A percentile compares a stretch with the other conserved stretches of the same genome.
phyloP scores from a whole-genome alignment of 768 basidiomycete genomes.

The Mycena metata region DNA sequence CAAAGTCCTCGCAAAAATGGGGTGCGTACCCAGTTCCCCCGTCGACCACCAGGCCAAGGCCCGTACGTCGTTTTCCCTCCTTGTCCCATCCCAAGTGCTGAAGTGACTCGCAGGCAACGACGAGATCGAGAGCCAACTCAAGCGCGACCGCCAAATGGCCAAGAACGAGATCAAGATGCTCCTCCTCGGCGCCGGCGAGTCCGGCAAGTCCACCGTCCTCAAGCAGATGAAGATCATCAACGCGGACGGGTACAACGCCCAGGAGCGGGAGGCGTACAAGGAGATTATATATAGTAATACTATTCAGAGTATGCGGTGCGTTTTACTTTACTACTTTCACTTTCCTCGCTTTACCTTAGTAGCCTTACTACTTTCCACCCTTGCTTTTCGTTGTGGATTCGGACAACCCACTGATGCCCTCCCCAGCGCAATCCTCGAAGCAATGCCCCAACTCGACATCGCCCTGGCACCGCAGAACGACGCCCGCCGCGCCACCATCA shows the following conservation, averaged over 20 bases:
- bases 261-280: slow-evolving; percentile 93
- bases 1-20: too few relatives aligned
- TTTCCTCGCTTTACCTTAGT: too few relatives aligned
- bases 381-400: too few relatives aligned
- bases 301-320: slow-evolving; percentile 93
- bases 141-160: slow-evolving; percentile 87
- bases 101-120: slow-evolving; percentile 85
- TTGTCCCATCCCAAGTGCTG: too few relatives aligned
- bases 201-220: slow-evolving; percentile 94
- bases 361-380: slow-evolving; percentile 76
- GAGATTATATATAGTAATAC: slow-evolving; percentile 97
- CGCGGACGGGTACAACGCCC: slow-evolving; percentile 88
- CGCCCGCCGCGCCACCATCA: slow-evolving; percentile 72
- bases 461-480: slow-evolving; percentile 78
- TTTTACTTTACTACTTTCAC: too few relatives aligned
- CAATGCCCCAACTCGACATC: slow-evolving; percentile 88
- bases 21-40: too few relatives aligned
- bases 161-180: slow-evolving; percentile 98
- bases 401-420: too few relatives aligned
- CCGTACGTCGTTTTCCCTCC: too few relatives aligned
- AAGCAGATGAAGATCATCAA: slow-evolving; percentile 99
- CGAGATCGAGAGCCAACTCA: slow-evolving; percentile 94
- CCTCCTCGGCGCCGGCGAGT: slow-evolving; percentile 95
- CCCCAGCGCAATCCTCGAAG: slow-evolving; percentile 93
- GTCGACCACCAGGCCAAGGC: too few relatives aligned